These are phyloP conservation scores for Zymoseptoria ardabiliae DNA, from an alignment of 2,329 filamentous ascomycete genomes.

Conservation along the genomic window DNA sequence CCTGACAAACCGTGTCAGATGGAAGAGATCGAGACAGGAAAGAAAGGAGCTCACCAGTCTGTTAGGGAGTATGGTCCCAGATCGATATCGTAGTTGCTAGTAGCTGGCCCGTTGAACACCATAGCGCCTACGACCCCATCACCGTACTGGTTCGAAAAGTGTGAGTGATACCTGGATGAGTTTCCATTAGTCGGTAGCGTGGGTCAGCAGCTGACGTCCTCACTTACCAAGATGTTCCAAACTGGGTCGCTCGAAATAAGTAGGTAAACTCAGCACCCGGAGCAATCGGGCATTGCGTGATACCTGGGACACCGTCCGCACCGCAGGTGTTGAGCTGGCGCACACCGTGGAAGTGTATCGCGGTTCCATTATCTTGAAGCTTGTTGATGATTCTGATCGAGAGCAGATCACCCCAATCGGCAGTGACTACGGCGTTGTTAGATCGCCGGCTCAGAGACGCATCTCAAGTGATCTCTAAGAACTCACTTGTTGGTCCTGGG, in stretches of 20 bases:
- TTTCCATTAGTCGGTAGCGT: constrained; percentile 20
- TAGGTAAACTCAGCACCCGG: constrained; percentile 49
- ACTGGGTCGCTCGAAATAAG: constrained; percentile 45
- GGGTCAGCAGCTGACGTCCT: not conserved
- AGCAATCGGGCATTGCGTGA: constrained; percentile 38
- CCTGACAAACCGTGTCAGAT: constrained; percentile 18
- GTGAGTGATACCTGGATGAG: constrained; percentile 50
- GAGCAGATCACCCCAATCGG: constrained; percentile 31
- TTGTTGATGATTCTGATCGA: constrained; percentile 43
- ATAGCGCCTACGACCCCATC: constrained; percentile 54
- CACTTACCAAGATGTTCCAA: constrained; percentile 39
- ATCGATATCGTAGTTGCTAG: constrained; percentile 54
- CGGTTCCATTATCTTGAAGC: constrained; percentile 48
- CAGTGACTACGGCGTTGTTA: not conserved
- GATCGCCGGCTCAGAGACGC: not conserved
- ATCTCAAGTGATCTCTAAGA: not conserved
- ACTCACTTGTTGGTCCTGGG: constrained; percentile 48
- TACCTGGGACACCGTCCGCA: constrained; percentile 40
- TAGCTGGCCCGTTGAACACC: constrained; percentile 52
- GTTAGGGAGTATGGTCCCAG: constrained; percentile 50
- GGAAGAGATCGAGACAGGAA: constrained; percentile 28
- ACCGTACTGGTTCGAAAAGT: constrained; percentile 47
- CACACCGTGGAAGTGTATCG: constrained; percentile 56
- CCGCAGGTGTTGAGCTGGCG: constrained; percentile 50
- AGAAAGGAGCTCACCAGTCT: constrained; percentile 48